These are phyloP conservation scores for Lichtheimia ramosa DNA, from an alignment of 371 early-diverging fungal species.

Conservation along the genomic window DNA sequence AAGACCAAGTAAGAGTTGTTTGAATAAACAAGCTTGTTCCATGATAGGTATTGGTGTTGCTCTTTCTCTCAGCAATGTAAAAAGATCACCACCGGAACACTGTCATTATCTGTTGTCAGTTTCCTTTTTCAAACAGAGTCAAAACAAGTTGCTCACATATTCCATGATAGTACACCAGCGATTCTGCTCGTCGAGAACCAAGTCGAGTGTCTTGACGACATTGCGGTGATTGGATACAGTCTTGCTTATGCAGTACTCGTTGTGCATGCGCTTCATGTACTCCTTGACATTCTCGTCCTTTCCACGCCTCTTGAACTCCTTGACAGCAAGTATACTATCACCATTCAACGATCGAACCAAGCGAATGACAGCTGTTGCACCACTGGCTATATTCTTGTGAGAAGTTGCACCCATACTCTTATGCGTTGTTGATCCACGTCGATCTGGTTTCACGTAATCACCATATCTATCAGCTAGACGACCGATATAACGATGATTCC, in stretches of 20 bases:
- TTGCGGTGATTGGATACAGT: slow-evolving; percentile 64
- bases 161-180: slow-evolving; percentile 71
- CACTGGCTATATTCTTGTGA: slow-evolving; percentile 44
- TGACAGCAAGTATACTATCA: slow-evolving; percentile 28
- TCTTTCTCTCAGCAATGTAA: slow-evolving; percentile 42
- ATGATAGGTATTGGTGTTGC: slow-evolving; percentile 30
- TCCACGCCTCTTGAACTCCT: slow-evolving; percentile 65
- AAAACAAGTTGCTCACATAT: slow-evolving; percentile 43
- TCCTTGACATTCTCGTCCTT: slow-evolving; percentile 59
- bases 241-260: slow-evolving; percentile 75
- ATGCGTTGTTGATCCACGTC: slow-evolving; percentile 9
- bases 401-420: slow-evolving; percentile 33
- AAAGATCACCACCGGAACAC: slow-evolving; percentile 71
- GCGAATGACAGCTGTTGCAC: slow-evolving; percentile 57
- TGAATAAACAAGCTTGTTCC: slow-evolving; percentile 59
- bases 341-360: slow-evolving; percentile 58
- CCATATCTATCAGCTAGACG: slow-evolving; percentile 36
- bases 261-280: slow-evolving; percentile 67
- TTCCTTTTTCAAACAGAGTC: background rate
- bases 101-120: slow-evolving; percentile 5
- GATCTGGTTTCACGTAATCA: slow-evolving; percentile 32
- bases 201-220: slow-evolving; percentile 71
- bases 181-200: slow-evolving; percentile 56
- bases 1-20: slow-evolving; percentile 94
- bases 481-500: background rate